Base-by-base conservation (phyloP, 306 rosid species). In the Cicer pinnatifidum region DNA sequence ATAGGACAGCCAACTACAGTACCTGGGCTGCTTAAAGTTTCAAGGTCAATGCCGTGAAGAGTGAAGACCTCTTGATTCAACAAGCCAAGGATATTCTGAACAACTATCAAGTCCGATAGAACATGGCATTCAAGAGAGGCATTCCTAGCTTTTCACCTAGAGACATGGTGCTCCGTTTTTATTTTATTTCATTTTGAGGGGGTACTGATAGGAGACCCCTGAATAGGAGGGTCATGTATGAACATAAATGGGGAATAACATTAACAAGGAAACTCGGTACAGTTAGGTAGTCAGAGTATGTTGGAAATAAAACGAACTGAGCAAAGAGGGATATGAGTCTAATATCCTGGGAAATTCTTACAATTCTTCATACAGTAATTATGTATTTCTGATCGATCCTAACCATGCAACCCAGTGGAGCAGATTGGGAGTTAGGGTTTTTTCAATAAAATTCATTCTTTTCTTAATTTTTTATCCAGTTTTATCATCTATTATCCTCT, bases 191-290 rank as follows among this genome's bases (percentile, higher is more conserved):
- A 56, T 39, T 15, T 61, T 61, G 11, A 15, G 11, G 23, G 28
- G 67, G 45, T 8, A 13, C 38, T 40, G 35, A 16, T 63, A 63
- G 8, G 69, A 63, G 48, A 63, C 28, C 69, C 54, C 35, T 39
- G 46, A 63, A n/a, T 39, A 63, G 33, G 23, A 62, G 45, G 69
- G 47, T 0, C 0, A 28, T 15, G 23, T 63, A 39, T 38, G 47
- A 39, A 63, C 16, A 10, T 9, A 28, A 28, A 28, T 28, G 0
- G 35, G 16, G 69, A 41, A 64, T 5, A 9, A 50, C n/a, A 64
- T 7, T 40, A 64, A 16, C 50, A 40, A 33, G 51, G 8, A 64
- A 64, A 40, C 51, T 9, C 41, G 9, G 51, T 15, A 41, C 50
- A 64, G 69, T 15, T 15, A 9, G 69, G 35, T 51, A 40, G 13